Evolutionary conservation across 306 rosid species (phyloP).

Genomic region (Dalbergia cochinchinensis): DNA sequence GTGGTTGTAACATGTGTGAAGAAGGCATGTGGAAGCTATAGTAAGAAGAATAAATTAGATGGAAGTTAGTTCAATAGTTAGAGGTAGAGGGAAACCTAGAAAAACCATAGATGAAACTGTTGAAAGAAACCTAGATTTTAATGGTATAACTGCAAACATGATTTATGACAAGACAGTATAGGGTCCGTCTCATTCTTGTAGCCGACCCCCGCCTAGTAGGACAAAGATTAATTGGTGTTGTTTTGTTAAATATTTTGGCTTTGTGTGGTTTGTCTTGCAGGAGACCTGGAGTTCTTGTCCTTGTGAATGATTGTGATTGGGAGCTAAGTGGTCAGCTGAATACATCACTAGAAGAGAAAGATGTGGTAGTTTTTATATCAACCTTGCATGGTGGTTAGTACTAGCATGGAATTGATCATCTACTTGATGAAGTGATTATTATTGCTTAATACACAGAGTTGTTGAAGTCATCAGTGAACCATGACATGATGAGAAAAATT

Average conservation of each 20-base stretch:
- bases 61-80: too few relatives aligned
- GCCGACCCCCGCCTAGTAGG: too few relatives aligned
- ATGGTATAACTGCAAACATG: too few relatives aligned
- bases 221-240: too few relatives aligned
- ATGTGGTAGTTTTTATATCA: constrained; percentile 90
- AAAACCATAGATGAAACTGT: too few relatives aligned
- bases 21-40: too few relatives aligned
- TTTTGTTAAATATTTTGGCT: too few relatives aligned
- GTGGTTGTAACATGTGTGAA: too few relatives aligned
- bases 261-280: constrained; percentile 57
- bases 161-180: too few relatives aligned
- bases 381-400: constrained; percentile 83
- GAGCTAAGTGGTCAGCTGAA: constrained; percentile 90
- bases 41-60: too few relatives aligned
- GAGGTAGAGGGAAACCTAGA: too few relatives aligned
- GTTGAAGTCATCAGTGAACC: constrained; percentile 15
- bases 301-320: constrained; percentile 96
- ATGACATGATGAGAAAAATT: neutral
- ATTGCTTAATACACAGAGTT: constrained; percentile 11
- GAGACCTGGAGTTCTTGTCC: constrained; percentile 96
- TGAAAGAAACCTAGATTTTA: neutral
- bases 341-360: constrained; percentile 85
- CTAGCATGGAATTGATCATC: constrained; percentile 45
- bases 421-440: constrained; percentile 15
- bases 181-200: too few relatives aligned